phyloP scores from a whole-genome alignment of 2,329 filamentous ascomycete species.

The Aspergillus latus region DNA sequence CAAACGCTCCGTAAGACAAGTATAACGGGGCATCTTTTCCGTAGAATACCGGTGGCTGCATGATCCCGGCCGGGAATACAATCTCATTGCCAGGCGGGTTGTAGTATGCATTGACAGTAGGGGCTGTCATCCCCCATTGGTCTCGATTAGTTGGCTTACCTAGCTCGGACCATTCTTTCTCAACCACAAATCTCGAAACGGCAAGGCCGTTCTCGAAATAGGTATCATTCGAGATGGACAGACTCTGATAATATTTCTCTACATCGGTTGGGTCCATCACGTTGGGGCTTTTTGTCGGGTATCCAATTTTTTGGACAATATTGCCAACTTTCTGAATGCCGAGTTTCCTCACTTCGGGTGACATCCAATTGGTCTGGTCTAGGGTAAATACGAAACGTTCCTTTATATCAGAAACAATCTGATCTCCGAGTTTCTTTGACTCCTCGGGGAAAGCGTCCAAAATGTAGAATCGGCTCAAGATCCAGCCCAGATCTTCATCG shows the following conservation, averaged over 20 bases:
- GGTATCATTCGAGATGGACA: conserved; percentile 52
- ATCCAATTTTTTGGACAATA: conserved; percentile 68
- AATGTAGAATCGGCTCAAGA: conserved; percentile 69
- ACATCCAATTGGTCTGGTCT: conserved; percentile 63
- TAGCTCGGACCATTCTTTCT: conserved; percentile 57
- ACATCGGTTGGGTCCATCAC: conserved; percentile 59
- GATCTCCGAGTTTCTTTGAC: conserved; percentile 65
- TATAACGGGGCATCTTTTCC: conserved; percentile 61
- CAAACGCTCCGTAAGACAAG: conserved; percentile 68
- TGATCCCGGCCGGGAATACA: conserved; percentile 67
- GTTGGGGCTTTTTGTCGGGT: conserved; percentile 62
- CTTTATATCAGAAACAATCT: conserved; percentile 69
- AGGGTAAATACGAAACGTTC: conserved; percentile 63
- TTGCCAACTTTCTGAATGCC: conserved; percentile 66
- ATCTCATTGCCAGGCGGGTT: conserved; percentile 66
- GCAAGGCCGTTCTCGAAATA: conserved; percentile 61
- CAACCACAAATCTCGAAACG: conserved; percentile 50
- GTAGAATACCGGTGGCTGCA: conserved; percentile 68
- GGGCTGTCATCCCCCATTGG: conserved; percentile 61
- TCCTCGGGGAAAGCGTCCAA: conserved; percentile 66
- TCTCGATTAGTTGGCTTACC: conserved; percentile 61
- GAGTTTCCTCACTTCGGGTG: conserved; percentile 57
- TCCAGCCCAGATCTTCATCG: conserved; percentile 63
- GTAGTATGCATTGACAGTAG: conserved; percentile 67
- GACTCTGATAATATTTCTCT: conserved; percentile 55